Conservation (phyloP, 495 filamentous ascomycete species). For the Pseudevernia furfuracea region DNA sequence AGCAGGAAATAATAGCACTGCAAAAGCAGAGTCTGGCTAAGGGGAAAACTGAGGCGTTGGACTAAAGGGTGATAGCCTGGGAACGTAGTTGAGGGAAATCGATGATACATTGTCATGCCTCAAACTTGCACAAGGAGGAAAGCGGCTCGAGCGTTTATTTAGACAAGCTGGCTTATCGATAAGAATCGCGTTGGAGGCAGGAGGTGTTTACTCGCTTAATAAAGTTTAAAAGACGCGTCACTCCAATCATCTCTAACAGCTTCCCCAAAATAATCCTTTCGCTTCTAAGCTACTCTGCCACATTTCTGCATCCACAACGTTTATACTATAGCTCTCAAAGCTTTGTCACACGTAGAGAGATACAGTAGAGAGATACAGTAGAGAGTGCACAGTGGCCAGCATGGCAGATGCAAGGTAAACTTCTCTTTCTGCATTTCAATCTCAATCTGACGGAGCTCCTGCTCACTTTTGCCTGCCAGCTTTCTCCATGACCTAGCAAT, state of each 20-base stretch:
- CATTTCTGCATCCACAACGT: not conserved
- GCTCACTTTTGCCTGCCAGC: slow-evolving; percentile 3
- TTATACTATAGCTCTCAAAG: not conserved
- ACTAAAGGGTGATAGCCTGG: not conserved
- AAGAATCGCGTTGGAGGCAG: no score
- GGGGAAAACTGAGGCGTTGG: not conserved
- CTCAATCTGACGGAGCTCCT: not conserved
- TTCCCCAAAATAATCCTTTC: not conserved
- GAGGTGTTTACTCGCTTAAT: not conserved
- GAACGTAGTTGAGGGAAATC: not conserved
- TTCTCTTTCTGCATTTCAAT: not conserved
- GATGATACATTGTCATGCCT: no score
- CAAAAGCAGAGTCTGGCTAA: no score
- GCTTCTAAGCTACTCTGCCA: not conserved
- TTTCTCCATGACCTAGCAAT: slow-evolving; percentile 13
- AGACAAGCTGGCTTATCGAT: not conserved
- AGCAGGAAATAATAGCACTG: no score
- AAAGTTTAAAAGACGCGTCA: not conserved
- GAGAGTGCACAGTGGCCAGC: not conserved
- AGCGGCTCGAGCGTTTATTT: no score
- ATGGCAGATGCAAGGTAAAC: slow-evolving; percentile 5
- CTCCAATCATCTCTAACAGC: not conserved
- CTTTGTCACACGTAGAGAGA: not conserved
- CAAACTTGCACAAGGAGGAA: no score
- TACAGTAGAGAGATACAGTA: no score